Base-by-base conservation (phyloP, 2,329 filamentous ascomycete species). In the Fusarium cicatricum region DNA sequence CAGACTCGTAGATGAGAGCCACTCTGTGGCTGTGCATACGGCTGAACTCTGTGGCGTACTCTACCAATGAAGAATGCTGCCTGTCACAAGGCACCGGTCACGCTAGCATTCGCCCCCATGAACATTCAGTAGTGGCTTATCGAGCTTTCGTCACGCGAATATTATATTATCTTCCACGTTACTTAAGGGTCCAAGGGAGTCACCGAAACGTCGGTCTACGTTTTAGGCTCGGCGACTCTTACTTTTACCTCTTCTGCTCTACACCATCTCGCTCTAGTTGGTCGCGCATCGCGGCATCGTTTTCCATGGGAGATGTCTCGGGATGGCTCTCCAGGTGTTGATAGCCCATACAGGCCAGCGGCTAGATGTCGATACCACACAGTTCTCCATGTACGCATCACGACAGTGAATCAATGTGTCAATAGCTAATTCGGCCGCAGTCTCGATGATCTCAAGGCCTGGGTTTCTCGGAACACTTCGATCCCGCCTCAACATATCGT, bases 261-360 rank as follows among this genome's bases (percentile, higher is more conserved):
- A 29, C 42, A 44, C 36, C 46, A 45, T 54, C 44, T 57, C 26
- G 42, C 50, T 38, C 44, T 39, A 39, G 54, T 45, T 60, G 53
- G 67, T 65, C 62, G 60, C 67, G 48, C 59, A 62, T 65, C 62
- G 64, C 70, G 63, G 69, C 64, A 64, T 64, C 50, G 43, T 60
- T 64, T 66, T 67, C 54, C 56, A 69, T 67, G 70, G 74, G 77
- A 77, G 71, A 82, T 83, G 81, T 78, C 78, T 80, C 78, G 85
- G 82, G 78, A 96, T 96, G 92, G 90, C 91, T 80, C 86, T 94
- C 75, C 87, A 91, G 80, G 88, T 97, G 77, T 91, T 92, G 81
- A 89, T 97, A 74, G 92, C 92, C 83, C 93, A 96, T 80, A 92
- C 90, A 77, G 94, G 94, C 81, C 89, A 92, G 82, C 89, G 89